Evolutionary conservation across 2,329 filamentous ascomycete genomes (phyloP).

Genomic region (Pyrenophora teres): DNA sequence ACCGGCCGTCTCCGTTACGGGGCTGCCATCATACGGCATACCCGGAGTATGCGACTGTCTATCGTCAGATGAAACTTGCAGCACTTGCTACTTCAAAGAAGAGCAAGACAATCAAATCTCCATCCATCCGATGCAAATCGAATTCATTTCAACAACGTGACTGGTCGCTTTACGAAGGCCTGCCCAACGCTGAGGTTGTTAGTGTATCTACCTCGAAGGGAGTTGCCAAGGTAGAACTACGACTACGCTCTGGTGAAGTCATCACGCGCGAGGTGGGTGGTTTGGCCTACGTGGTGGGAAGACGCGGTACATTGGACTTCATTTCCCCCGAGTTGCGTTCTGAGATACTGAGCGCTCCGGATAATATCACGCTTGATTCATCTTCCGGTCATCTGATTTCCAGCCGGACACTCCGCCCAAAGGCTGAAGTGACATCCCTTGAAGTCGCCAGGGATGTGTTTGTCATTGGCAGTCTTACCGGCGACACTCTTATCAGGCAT

Average conservation of each 20-base stretch:
- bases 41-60: conserved; percentile 65
- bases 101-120: conserved; percentile 23
- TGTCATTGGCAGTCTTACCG: conserved; percentile 63
- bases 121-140: conserved; percentile 43
- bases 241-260: conserved; percentile 49
- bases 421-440: conserved; percentile 54
- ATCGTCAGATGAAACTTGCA: conserved; percentile 64
- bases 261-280: conserved; percentile 55
- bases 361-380: background rate
- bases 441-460: conserved; percentile 60
- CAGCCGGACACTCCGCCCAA: conserved; percentile 58
- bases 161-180: conserved; percentile 61
- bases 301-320: conserved; percentile 60
- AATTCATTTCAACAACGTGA: conserved; percentile 53
- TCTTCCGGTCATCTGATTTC: conserved; percentile 49
- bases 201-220: conserved; percentile 33
- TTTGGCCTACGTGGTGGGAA: conserved; percentile 61
- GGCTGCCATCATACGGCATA: conserved; percentile 65
- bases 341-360: conserved; percentile 51
- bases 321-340: conserved; percentile 53
- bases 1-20: conserved; percentile 60
- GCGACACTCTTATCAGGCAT: conserved; percentile 64
- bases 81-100: conserved; percentile 33
- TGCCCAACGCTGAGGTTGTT: conserved; percentile 59
- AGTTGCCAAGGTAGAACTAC: conserved; percentile 50